A percentile compares a stretch with the other conserved stretches of the same genome.
Evolutionary conservation across 768 basidiomycete species (phyloP).

Genomic region (Boletellus emodensis): DNA sequence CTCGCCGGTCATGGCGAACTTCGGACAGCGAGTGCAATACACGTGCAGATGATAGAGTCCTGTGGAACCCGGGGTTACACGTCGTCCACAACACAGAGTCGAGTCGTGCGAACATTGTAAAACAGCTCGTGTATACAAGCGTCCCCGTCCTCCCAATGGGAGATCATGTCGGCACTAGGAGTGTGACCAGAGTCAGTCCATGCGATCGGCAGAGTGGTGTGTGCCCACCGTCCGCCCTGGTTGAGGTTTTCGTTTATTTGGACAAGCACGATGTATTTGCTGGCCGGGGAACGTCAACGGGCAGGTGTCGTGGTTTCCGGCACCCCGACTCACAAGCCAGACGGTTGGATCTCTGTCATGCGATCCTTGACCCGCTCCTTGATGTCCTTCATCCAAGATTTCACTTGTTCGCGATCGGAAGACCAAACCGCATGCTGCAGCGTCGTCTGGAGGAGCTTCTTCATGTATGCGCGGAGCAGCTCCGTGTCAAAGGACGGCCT

Average conservation of each 20-base stretch:
- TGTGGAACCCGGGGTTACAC: slow-evolving; percentile 29
- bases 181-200: slow-evolving; percentile 1
- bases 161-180: slow-evolving; percentile 70
- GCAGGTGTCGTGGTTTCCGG: background rate
- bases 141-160: slow-evolving; percentile 88
- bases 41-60: slow-evolving; percentile 70
- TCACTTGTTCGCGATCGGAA: slow-evolving; percentile 66
- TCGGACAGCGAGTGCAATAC: slow-evolving; percentile 59
- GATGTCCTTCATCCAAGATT: slow-evolving; percentile 78
- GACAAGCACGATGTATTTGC: slow-evolving; percentile 84
- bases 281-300: slow-evolving; percentile 30
- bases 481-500: slow-evolving; percentile 67
- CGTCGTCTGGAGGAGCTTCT: slow-evolving; percentile 70
- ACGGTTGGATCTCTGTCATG: slow-evolving; percentile 79
- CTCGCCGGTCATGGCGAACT: slow-evolving; percentile 32
- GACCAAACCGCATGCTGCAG: slow-evolving; percentile 63
- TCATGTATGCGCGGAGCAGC: slow-evolving; percentile 72
- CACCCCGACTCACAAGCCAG: slow-evolving; percentile 64
- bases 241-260: slow-evolving; percentile 82
- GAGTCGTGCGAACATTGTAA: slow-evolving; percentile 56
- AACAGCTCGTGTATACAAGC: slow-evolving; percentile 74
- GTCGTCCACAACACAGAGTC: slow-evolving; percentile 6
- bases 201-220: background rate
- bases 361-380: slow-evolving; percentile 81
- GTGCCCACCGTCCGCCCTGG: slow-evolving; percentile 74